Evolutionary conservation across 495 filamentous ascomycete species (phyloP).

Genomic region (Lindgomyces ingoldianus): DNA sequence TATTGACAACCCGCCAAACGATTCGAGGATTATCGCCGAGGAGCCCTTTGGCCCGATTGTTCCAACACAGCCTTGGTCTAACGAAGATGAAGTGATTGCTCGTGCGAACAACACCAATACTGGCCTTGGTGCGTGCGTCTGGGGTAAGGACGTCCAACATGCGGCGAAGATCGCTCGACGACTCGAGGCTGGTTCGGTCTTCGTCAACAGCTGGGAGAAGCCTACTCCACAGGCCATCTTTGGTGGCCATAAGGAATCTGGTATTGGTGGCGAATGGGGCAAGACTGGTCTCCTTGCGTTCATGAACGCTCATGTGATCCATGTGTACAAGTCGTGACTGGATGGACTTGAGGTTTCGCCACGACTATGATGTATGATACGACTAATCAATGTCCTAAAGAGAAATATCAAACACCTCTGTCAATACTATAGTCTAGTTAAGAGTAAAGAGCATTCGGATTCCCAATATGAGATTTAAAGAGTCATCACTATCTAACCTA

Average conservation of each 20-base stretch:
- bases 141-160: conserved; percentile 50
- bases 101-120: conserved; percentile 52
- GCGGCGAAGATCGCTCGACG: conserved; percentile 48
- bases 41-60: conserved; percentile 55
- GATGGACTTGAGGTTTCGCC: too few relatives aligned
- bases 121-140: conserved; percentile 56
- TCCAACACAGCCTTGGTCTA: conserved; percentile 51
- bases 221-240: conserved; percentile 58
- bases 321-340: conserved; percentile 43
- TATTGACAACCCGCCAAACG: conserved; percentile 59
- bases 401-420: too few relatives aligned
- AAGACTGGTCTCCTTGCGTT: conserved; percentile 60
- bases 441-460: too few relatives aligned
- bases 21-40: conserved; percentile 52
- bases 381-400: too few relatives aligned
- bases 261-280: conserved; percentile 59
- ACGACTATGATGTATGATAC: neutral
- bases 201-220: conserved; percentile 48
- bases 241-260: conserved; percentile 65
- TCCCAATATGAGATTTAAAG: too few relatives aligned
- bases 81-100: conserved; percentile 55
- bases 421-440: too few relatives aligned
- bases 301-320: conserved; percentile 56
- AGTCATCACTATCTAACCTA: too few relatives aligned
- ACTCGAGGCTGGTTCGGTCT: conserved; percentile 53